Evolutionary conservation across 106 monocot genomes (phyloP), one percentile per base, ranked within the genome.

Genomic region (Dendrobium chrysotoxum): DNA sequence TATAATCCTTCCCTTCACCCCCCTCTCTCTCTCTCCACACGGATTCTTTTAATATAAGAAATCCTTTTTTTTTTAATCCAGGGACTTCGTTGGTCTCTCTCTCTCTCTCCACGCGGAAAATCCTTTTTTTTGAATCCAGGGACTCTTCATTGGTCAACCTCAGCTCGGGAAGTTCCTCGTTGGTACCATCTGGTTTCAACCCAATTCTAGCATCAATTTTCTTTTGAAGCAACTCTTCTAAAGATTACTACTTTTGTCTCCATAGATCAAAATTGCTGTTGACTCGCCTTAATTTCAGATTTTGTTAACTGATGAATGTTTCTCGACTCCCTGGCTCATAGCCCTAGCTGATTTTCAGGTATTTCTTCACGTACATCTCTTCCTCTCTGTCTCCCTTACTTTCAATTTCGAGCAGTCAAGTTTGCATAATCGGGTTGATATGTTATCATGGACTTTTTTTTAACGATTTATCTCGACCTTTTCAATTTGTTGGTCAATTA

Each of bases 171-270:
- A 75, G 42, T 42, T 75, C 40, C 21, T 40, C 74, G 4, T 40
- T 42, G 4, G 21, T 38, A 71, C 31, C 35, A 12, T 71, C 38
- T 28, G 38, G 35, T 15, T 71, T 71, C 28, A 28, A 16, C 31
- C 71, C 15, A 71, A 71, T 38, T 38, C 40, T 75, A 21, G n/a
- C 71, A 71, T 28, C 31, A 75, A 20, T 20, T 75, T 42, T 41
- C 4, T 75, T 4, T 40, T 4, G 20, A 75, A 21, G 41, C n/a
- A 75, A 21, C 11, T 44, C 74, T 16, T 75, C 74, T 16, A 42
- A 41, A 75, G 74, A 16, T 75, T 21, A 8, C 74, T 75, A 5
- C 21, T 21, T 75, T 75, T 75, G 71, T 35, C 71, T 35, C 71
- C 71, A 71, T 71, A 50, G 38, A 16, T 71, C 38, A 23, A 4